Evolutionary conservation across 176 grass and related monocot genomes (phyloP).

Genomic region (Ensete glaucum): DNA sequence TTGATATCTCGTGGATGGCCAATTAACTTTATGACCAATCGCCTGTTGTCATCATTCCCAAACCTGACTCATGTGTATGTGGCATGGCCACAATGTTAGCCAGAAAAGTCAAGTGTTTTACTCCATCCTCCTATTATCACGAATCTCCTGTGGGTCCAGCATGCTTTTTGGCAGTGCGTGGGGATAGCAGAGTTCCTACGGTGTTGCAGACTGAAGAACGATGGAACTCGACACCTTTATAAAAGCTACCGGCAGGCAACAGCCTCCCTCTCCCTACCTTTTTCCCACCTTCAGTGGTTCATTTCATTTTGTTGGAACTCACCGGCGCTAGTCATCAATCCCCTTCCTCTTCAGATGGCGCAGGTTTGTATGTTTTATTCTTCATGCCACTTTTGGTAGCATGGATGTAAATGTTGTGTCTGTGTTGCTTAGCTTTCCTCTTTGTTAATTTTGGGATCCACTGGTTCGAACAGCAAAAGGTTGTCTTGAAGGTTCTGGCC

Average conservation of each 20-base stretch:
- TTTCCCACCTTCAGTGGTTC: neutral
- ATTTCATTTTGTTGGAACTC: neutral
- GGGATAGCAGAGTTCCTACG: neutral
- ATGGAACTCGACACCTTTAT: neutral
- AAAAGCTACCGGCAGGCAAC: neutral
- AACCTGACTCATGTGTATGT: neutral
- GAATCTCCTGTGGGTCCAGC: conserved; percentile 1
- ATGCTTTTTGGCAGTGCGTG: neutral
- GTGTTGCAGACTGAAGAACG: neutral
- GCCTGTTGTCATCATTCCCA: neutral
- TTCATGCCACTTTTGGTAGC: too few relatives aligned
- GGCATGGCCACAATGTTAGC: neutral
- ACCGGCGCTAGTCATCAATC: neutral
- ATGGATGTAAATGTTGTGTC: neutral
- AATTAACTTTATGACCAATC: neutral
- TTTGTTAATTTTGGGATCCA: neutral
- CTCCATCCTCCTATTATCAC: neutral
- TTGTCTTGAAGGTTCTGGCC: conserved; percentile 59
- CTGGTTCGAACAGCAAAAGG: conserved; percentile 44
- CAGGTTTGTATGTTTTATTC: neutral
- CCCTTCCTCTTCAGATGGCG: neutral
- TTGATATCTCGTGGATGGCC: neutral
- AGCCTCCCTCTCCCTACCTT: neutral
- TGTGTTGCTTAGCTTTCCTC: neutral
- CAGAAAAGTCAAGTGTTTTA: neutral